A percentile compares a stretch with the other conserved stretches of the same genome.
Evolutionary conservation across 1,284 basidiomycete species (phyloP).

Genomic region (Melanopsichium pennsylvanicum): DNA sequence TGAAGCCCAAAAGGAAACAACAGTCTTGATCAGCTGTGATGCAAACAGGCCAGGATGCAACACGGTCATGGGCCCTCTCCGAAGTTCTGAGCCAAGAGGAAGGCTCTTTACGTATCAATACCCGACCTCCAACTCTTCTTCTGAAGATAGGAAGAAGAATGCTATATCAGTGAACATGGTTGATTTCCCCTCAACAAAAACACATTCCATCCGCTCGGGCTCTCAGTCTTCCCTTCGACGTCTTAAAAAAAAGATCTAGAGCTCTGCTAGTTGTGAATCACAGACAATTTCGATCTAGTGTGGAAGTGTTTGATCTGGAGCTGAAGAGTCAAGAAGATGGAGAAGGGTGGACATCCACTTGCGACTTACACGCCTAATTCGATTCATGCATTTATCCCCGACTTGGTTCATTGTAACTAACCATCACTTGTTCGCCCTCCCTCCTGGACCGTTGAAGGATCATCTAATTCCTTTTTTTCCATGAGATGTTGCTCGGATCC

Average conservation of each 20-base stretch:
- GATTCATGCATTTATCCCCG: slow-evolving; percentile 72
- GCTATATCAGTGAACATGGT: slow-evolving; percentile 11
- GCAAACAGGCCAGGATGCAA: slow-evolving; percentile 29
- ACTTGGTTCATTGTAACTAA: slow-evolving; percentile 75
- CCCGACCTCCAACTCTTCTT: background rate
- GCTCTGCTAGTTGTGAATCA: slow-evolving; percentile 38
- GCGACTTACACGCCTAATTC: slow-evolving; percentile 70
- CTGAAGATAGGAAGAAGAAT: no score
- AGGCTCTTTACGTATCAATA: slow-evolving; percentile 25
- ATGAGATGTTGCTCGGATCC: no score
- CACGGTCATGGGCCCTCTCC: slow-evolving; percentile 43
- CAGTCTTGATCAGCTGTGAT: slow-evolving; percentile 40
- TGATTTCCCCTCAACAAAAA: slow-evolving; percentile 7
- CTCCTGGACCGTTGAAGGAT: slow-evolving; percentile 57
- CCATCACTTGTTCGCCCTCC: slow-evolving; percentile 75
- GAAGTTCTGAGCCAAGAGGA: slow-evolving; percentile 8
- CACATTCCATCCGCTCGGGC: slow-evolving; percentile 41
- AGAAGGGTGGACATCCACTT: slow-evolving; percentile 22
- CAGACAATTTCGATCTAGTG: background rate
- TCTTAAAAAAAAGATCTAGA: background rate
- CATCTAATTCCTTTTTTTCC: slow-evolving; percentile 18
- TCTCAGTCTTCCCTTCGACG: background rate
- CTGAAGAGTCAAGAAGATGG: no score
- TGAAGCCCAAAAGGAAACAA: background rate
- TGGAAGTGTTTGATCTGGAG: slow-evolving; percentile 32